Evolutionary conservation across 306 rosid species (phyloP).

Genomic region (Trichosanthes truncata): DNA sequence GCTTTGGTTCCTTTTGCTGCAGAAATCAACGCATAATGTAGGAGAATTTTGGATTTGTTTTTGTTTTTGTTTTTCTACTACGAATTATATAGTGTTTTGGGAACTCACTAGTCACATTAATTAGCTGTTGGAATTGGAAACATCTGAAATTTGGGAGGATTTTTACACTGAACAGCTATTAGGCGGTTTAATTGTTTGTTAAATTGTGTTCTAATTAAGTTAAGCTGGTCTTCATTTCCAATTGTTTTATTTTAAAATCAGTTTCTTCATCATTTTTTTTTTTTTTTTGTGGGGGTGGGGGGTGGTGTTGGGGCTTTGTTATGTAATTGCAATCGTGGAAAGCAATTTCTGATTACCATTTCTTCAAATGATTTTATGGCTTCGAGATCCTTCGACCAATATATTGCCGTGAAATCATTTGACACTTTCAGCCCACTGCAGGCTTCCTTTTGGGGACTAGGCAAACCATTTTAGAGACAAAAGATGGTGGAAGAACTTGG

Average conservation of each 20-base stretch:
- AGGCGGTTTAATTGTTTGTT: neutral
- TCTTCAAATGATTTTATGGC: neutral
- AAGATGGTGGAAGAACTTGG: conserved; percentile 88
- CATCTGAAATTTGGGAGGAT: neutral
- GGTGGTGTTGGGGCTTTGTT: neutral
- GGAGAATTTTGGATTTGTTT: neutral
- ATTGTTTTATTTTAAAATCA: neutral
- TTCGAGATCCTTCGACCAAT: neutral
- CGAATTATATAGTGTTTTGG: neutral
- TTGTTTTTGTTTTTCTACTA: neutral
- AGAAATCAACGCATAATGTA: neutral
- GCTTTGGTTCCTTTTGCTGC: neutral
- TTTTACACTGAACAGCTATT: neutral
- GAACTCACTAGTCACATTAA: neutral
- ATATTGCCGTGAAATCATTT: conserved; percentile 2
- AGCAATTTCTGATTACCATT: neutral
- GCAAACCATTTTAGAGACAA: conserved; percentile 86
- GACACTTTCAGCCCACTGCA: conserved; percentile 16
- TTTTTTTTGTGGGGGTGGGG: neutral
- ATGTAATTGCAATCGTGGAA: neutral
- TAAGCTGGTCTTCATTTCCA: neutral
- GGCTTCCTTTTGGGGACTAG: conserved; percentile 89
- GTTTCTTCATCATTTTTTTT: neutral
- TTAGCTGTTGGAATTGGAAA: neutral
- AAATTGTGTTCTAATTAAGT: neutral